These are phyloP conservation scores for Colletotrichum eleusines DNA, from an alignment of 2,329 filamentous ascomycete species.

Conservation along the genomic window DNA sequence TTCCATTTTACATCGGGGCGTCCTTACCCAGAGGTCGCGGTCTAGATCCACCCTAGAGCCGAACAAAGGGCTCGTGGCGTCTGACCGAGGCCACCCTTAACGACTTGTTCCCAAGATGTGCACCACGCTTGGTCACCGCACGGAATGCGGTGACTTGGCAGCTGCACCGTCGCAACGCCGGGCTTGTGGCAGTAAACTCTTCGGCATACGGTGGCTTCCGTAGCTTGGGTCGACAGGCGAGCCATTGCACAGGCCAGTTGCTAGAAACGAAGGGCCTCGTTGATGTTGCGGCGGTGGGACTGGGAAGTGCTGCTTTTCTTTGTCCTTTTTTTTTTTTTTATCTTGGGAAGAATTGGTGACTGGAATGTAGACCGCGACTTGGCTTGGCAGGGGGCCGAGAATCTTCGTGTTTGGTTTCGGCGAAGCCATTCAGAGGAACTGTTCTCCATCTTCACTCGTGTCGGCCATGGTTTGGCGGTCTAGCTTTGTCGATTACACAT, in stretches of 20 bases:
- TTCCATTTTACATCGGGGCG: neutral
- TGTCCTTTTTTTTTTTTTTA: neutral
- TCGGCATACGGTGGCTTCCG: neutral
- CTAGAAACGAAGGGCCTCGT: neutral
- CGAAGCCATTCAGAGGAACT: neutral
- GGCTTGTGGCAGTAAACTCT: neutral
- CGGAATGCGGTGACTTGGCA: neutral
- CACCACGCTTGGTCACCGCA: neutral
- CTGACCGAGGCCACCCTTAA: neutral
- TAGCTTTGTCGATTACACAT: too few relatives aligned
- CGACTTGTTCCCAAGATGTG: neutral
- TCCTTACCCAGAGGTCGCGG: neutral
- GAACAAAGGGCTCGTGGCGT: neutral
- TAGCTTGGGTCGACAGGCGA: neutral
- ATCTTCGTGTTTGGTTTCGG: neutral
- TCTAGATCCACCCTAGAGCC: constrained; percentile 4
- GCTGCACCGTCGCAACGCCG: neutral
- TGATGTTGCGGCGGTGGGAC: neutral
- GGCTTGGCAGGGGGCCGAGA: neutral
- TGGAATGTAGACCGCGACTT: neutral
- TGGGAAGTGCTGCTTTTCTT: neutral
- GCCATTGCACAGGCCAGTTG: neutral
- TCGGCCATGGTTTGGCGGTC: too few relatives aligned
- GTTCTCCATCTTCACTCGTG: too few relatives aligned
- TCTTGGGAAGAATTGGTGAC: neutral